These are phyloP conservation scores for Pontederia paniculata DNA, from an alignment of 176 grass and related monocot genomes.

Conservation along the genomic window DNA sequence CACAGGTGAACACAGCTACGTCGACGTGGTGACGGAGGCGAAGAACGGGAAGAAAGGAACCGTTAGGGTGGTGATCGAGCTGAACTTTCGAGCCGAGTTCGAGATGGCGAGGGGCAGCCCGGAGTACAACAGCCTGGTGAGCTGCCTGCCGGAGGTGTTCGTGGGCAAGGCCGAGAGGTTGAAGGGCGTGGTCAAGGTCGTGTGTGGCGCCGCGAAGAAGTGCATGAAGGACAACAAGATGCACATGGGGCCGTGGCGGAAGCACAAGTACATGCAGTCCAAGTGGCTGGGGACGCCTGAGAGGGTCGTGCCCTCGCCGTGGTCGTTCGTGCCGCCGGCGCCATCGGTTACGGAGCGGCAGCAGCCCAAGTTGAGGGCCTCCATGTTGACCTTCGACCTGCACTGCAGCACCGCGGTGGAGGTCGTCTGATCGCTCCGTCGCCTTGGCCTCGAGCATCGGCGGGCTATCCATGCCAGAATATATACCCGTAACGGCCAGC, in stretches of 20 bases:
- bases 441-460: no score
- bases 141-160: conserved; percentile 43
- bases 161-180: conserved; percentile 44
- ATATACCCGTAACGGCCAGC: no score
- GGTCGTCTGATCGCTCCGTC: conserved; percentile 24
- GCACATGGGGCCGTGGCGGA: conserved; percentile 80
- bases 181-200: conserved; percentile 31
- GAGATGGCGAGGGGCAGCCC: conserved; percentile 46
- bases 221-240: conserved; percentile 63
- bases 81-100: conserved; percentile 56
- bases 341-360: conserved; percentile 21
- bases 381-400: conserved; percentile 82
- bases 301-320: conserved; percentile 16
- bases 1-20: conserved; percentile 52
- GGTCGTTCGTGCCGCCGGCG: background rate
- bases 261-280: conserved; percentile 87
- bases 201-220: conserved; percentile 56
- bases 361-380: conserved; percentile 50
- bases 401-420: conserved; percentile 16
- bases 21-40: conserved; percentile 42
- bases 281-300: conserved; percentile 67
- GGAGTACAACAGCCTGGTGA: conserved; percentile 45
- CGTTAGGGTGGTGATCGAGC: conserved; percentile 37
- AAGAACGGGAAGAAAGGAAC: conserved; percentile 33
- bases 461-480: no score